phyloP scores from a whole-genome alignment of 2,329 filamentous ascomycete species.

The Grosmannia huntii region DNA sequence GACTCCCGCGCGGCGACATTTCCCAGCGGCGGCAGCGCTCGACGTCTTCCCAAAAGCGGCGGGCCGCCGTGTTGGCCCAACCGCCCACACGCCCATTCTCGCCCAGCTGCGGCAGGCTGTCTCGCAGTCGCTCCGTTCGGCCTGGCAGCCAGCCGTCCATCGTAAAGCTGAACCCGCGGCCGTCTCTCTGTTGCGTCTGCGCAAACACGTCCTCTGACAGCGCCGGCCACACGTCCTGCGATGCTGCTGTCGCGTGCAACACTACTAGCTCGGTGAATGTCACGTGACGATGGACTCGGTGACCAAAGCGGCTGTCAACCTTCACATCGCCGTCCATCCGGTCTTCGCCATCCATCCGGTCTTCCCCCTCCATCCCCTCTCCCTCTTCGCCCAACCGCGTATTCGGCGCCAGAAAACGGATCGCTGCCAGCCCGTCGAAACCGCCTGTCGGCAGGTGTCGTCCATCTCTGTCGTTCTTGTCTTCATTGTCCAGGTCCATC shows the following conservation, averaged over 20 bases:
- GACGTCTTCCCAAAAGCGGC: conserved; percentile 24
- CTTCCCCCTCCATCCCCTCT: background rate
- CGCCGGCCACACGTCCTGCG: conserved; percentile 10
- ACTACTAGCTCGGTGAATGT: background rate
- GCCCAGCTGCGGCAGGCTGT: conserved; percentile 18
- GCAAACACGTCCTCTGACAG: conserved; percentile 23
- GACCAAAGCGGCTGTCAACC: no score
- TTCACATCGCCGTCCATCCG: background rate
- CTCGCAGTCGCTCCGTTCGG: conserved; percentile 21
- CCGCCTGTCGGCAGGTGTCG: no score
- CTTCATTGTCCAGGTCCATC: conserved; percentile 7
- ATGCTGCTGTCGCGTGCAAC: background rate
- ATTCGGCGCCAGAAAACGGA: conserved; percentile 11
- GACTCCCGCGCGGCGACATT: conserved; percentile 22
- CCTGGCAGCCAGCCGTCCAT: conserved; percentile 32
- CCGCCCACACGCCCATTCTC: conserved; percentile 5
- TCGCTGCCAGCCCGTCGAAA: background rate
- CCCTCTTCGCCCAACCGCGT: conserved; percentile 6
- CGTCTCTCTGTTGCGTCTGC: background rate
- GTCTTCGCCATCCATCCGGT: background rate
- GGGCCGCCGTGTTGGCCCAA: background rate
- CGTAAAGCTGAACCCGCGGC: conserved; percentile 23
- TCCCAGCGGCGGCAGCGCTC: conserved; percentile 34
- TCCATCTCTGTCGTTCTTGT: background rate
- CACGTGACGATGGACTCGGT: background rate